Conservation (phyloP, 805 yeast species). For the Kluyveromyces dobzhanskii region DNA sequence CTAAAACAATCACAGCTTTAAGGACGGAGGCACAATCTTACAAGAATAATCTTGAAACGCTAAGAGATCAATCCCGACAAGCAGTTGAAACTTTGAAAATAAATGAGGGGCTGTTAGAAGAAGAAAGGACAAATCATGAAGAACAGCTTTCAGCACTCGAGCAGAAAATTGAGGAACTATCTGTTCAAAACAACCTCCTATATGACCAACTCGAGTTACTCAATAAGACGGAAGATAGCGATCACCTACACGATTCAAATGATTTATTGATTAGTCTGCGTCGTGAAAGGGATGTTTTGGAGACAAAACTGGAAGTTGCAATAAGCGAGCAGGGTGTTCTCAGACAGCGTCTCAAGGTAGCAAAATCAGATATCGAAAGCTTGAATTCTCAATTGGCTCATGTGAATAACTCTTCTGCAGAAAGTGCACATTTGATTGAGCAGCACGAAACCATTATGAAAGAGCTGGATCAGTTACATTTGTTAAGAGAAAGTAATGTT, state of each 20-base stretch:
- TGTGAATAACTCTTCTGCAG: slow-evolving; percentile 29
- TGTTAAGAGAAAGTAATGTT: slow-evolving; percentile 59
- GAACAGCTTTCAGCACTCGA: slow-evolving; percentile 40
- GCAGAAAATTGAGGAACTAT: slow-evolving; percentile 44
- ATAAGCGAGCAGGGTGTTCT: slow-evolving; percentile 47
- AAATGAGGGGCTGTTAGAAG: slow-evolving; percentile 38
- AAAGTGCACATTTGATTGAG: slow-evolving; percentile 16
- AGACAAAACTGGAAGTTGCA: slow-evolving; percentile 45
- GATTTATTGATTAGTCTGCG: slow-evolving; percentile 57
- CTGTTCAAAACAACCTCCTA: slow-evolving; percentile 59
- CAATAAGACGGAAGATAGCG: slow-evolving; percentile 15
- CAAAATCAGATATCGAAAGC: slow-evolving; percentile 44
- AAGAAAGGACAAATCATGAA: slow-evolving; percentile 35
- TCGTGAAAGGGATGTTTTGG: slow-evolving; percentile 65
- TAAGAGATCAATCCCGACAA: slow-evolving; percentile 23
- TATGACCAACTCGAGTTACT: slow-evolving; percentile 56
- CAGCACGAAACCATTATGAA: slow-evolving; percentile 40
- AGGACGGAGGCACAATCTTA: slow-evolving; percentile 31
- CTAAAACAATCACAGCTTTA: slow-evolving; percentile 33
- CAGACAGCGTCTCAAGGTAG: slow-evolving; percentile 40
- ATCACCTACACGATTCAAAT: slow-evolving; percentile 28
- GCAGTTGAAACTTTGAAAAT: slow-evolving; percentile 28
- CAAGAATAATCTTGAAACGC: slow-evolving; percentile 20
- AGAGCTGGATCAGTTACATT: slow-evolving; percentile 52
- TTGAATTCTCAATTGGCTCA: slow-evolving; percentile 39